Percentiles rank a stretch among this genome's conserved stretches.
Conservation (phyloP, 2,329 filamentous ascomycete species). For the Penicillium sp. region DNA sequence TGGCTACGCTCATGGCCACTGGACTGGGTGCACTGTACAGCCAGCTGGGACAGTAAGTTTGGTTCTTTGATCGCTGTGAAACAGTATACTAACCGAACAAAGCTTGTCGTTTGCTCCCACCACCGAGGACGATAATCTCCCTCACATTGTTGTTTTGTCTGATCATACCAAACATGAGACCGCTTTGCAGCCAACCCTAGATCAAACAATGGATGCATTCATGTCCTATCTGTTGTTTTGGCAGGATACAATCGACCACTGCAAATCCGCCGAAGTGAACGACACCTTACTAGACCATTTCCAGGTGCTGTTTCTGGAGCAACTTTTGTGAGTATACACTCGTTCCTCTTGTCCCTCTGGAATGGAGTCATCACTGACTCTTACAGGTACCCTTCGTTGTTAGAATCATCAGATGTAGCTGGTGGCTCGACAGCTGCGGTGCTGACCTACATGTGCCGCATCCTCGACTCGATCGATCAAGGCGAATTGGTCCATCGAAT, state of each 20-base stretch:
- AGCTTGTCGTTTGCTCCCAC: conserved; percentile 78
- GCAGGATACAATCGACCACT: conserved; percentile 97
- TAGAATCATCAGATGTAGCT: conserved; percentile 96
- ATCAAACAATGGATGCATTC: conserved; percentile 87
- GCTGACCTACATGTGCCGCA: conserved; percentile 85
- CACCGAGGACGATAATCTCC: conserved; percentile 64
- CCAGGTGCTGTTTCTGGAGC: conserved; percentile 91
- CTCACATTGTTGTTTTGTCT: conserved; percentile 81
- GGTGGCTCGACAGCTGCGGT: conserved; percentile 96
- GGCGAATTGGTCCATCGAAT: conserved; percentile 93
- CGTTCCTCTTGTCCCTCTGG: neutral
- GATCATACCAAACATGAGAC: conserved; percentile 75
- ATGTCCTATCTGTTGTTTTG: conserved; percentile 93
- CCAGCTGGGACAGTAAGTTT: conserved; percentile 59
- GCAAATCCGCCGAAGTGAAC: conserved; percentile 85
- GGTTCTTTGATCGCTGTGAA: conserved; percentile 23
- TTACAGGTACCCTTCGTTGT: conserved; percentile 80
- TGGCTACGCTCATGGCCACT: conserved; percentile 96
- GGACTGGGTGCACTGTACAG: conserved; percentile 79
- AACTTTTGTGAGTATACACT: conserved; percentile 68
- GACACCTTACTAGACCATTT: conserved; percentile 94
- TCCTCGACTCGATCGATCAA: conserved; percentile 87
- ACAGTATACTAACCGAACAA: conserved; percentile 52
- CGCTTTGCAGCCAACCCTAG: conserved; percentile 77
- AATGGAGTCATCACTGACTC: conserved; percentile 5